phyloP scores from a whole-genome alignment of 148 eudicot genomes.

The Chenopodium formosanum region DNA sequence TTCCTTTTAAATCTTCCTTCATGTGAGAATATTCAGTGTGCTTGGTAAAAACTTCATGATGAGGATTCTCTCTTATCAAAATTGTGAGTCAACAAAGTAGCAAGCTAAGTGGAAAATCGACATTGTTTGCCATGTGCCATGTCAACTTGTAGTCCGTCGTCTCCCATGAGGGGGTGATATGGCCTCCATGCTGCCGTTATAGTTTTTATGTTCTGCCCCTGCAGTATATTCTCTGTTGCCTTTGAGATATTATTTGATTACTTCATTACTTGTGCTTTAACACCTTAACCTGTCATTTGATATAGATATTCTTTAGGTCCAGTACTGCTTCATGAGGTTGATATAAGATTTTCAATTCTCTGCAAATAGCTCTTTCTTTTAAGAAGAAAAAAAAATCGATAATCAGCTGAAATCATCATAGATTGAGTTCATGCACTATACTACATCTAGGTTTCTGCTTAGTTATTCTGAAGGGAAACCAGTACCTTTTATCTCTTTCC shows the following conservation, averaged over 20 bases:
- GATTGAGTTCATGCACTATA: background rate
- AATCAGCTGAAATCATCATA: background rate
- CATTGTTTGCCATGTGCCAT: conserved; percentile 32
- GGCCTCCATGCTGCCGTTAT: conserved; percentile 29
- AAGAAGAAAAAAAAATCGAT: too few species aligned
- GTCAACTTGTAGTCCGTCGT: conserved; percentile 28
- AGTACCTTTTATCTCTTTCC: background rate
- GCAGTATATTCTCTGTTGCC: conserved; percentile 27
- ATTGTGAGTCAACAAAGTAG: conserved; percentile 37
- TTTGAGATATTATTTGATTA: conserved; percentile 15
- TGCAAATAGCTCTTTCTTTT: too few species aligned
- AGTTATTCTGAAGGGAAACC: background rate
- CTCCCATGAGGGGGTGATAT: conserved; percentile 28
- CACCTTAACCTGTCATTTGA: background rate
- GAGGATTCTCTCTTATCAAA: conserved; percentile 54
- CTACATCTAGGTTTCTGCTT: background rate
- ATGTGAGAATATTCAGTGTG: conserved; percentile 40
- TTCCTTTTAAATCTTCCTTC: background rate
- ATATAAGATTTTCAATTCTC: too few species aligned
- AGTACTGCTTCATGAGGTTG: background rate
- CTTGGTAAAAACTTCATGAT: conserved; percentile 27
- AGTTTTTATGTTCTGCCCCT: background rate
- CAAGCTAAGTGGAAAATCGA: conserved; percentile 23
- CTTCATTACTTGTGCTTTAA: background rate
- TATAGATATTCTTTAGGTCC: background rate